These are phyloP conservation scores for Arabidopsis lyrata DNA, from an alignment of 441 rosid species.

Conservation along the genomic window DNA sequence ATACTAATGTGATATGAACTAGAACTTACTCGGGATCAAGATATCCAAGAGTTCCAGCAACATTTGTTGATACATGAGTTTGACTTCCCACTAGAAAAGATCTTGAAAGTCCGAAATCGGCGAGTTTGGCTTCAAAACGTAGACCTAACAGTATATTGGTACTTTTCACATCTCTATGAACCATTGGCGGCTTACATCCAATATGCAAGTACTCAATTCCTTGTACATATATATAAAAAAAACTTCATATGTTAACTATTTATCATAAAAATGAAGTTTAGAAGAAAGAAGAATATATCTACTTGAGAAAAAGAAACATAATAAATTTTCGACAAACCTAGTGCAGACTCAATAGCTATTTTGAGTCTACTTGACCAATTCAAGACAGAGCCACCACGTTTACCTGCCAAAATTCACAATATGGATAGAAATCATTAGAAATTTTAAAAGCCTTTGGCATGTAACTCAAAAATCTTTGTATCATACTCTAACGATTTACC, in stretches of 20 bases:
- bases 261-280: background rate
- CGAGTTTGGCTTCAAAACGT: slow-evolving; percentile 41
- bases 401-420: slow-evolving; percentile 16
- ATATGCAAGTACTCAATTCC: slow-evolving; percentile 56
- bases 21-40: slow-evolving; percentile 42
- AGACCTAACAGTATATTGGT: slow-evolving; percentile 47
- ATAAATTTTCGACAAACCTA: slow-evolving; percentile 41
- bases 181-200: slow-evolving; percentile 52
- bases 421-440: background rate
- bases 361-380: slow-evolving; percentile 49
- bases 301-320: background rate
- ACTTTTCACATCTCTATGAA: slow-evolving; percentile 56
- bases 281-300: background rate
- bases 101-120: slow-evolving; percentile 44
- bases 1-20: background rate
- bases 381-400: slow-evolving; percentile 13
- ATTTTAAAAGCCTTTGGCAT: background rate
- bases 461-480: too few relatives aligned
- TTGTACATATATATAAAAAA: background rate
- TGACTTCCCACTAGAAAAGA: slow-evolving; percentile 30
- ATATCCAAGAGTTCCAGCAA: slow-evolving; percentile 44
- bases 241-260: background rate
- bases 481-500: slow-evolving; percentile 17
- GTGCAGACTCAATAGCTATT: slow-evolving; percentile 44
- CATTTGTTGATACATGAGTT: slow-evolving; percentile 32